Percentiles rank a stretch among this genome's conserved stretches.
Evolutionary conservation across 768 basidiomycete species (phyloP).

Genomic region (Mycena venus): DNA sequence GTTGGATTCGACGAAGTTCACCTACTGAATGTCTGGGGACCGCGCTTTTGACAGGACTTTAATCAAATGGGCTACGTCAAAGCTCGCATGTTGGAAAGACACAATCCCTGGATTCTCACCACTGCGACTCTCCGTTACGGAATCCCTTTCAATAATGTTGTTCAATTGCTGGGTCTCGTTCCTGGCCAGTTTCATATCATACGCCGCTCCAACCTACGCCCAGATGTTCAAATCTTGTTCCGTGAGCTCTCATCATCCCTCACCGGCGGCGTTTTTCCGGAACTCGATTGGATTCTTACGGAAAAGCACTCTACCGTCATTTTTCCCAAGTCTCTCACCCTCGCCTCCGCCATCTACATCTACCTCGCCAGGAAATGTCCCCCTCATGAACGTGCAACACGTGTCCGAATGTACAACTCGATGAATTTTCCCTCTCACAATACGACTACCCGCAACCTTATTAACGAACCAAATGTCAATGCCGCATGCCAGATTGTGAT

Average conservation of each 20-base stretch:
- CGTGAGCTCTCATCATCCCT: background rate
- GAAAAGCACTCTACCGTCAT: too few species aligned
- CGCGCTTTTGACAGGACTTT: slow-evolving; percentile 24
- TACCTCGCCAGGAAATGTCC: too few species aligned
- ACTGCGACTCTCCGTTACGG: background rate
- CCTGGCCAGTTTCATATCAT: background rate
- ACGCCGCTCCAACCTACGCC: background rate
- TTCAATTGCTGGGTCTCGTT: background rate
- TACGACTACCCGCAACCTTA: background rate
- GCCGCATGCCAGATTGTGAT: background rate
- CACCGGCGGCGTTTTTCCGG: background rate
- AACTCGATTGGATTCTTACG: background rate
- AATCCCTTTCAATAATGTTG: background rate
- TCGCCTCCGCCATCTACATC: too few species aligned
- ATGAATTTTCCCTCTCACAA: background rate
- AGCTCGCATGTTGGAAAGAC: background rate
- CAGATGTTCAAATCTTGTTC: background rate
- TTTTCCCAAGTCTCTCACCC: too few species aligned
- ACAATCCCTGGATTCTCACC: slow-evolving; percentile 2
- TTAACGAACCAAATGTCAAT: background rate
- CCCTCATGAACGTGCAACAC: too few species aligned
- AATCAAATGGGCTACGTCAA: slow-evolving; percentile 26
- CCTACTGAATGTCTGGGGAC: slow-evolving; percentile 26
- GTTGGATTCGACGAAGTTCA: slow-evolving; percentile 31
- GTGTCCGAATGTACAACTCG: too few species aligned